A percentile compares a stretch with the other conserved stretches of the same genome.
These are phyloP conservation scores for Pythium periplocum DNA, from an alignment of 352 stramenopile genomes.

Conservation along the genomic window DNA sequence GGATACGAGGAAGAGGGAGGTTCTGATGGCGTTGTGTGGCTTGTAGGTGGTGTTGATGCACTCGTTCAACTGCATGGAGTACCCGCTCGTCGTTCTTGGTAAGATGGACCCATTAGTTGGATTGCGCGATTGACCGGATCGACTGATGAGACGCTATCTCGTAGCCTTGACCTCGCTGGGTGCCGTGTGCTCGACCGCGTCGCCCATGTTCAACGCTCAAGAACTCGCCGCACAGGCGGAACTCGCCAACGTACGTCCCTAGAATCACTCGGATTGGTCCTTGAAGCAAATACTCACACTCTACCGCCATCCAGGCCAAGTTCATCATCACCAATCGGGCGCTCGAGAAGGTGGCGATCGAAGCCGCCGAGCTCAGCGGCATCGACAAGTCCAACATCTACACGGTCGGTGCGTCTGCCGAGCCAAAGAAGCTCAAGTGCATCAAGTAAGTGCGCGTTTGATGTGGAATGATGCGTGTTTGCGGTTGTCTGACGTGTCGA, in stretches of 20 bases:
- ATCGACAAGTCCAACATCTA: constrained; percentile 37
- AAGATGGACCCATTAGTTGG: neutral
- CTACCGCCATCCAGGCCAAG: constrained; percentile 15
- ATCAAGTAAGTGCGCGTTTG: constrained; percentile 34
- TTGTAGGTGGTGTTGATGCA: constrained; percentile 48
- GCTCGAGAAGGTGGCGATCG: constrained; percentile 36
- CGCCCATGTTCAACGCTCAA: constrained; percentile 41
- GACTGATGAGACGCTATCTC: too few species aligned
- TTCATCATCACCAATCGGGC: constrained; percentile 53
- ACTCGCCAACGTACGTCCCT: constrained; percentile 26
- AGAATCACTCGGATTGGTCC: neutral
- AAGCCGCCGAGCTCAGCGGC: constrained; percentile 27
- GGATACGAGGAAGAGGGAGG: neutral
- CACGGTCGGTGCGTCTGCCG: constrained; percentile 29
- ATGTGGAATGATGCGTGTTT: constrained; percentile 30
- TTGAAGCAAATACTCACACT: neutral
- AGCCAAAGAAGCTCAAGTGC: constrained; percentile 29
- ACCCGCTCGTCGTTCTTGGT: constrained; percentile 48
- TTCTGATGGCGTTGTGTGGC: constrained; percentile 1
- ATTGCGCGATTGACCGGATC: too few species aligned
- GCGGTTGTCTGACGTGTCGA: neutral
- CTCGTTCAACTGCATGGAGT: constrained; percentile 71
- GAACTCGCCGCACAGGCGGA: constrained; percentile 47
- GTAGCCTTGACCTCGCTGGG: constrained; percentile 43
- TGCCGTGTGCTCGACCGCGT: constrained; percentile 49